Evolutionary conservation across 75 land plant species (phyloP).

Genomic region (Adiantum capillusveneris): DNA sequence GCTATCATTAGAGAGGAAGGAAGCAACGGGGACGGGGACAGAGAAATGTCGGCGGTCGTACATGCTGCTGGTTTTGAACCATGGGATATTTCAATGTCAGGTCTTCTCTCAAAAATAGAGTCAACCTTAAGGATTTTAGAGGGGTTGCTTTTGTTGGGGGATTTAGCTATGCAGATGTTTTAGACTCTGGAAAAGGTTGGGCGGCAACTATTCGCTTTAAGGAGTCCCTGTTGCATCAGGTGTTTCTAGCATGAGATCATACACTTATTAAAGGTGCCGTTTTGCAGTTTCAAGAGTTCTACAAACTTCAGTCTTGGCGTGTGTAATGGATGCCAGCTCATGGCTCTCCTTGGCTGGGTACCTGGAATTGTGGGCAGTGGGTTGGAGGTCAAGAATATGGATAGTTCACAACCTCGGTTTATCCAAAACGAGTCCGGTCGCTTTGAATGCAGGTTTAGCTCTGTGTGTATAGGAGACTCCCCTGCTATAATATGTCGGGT

Average conservation of each 20-base stretch:
- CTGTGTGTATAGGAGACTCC: constrained; percentile 72
- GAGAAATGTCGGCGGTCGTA: constrained; percentile 95
- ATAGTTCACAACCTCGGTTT: constrained; percentile 79
- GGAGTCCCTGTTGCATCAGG: constrained; percentile 53
- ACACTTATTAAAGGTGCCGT: background rate
- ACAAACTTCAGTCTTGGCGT: constrained; percentile 91
- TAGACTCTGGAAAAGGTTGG: constrained; percentile 98
- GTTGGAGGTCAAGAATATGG: constrained; percentile 37
- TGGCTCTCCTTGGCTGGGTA: constrained; percentile 96
- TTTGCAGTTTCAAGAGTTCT: constrained; percentile 77
- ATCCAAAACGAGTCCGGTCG: constrained; percentile 93
- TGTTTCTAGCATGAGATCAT: no score
- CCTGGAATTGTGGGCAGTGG: constrained; percentile 71
- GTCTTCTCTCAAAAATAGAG: constrained; percentile 49
- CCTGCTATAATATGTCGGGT: constrained; percentile 93
- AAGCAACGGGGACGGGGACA: constrained; percentile 96
- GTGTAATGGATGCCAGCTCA: constrained; percentile 97
- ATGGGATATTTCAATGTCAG: constrained; percentile 94
- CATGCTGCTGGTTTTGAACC: constrained; percentile 91
- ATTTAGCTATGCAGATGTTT: constrained; percentile 94
- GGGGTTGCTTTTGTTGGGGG: constrained; percentile 95
- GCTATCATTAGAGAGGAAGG: constrained; percentile 95
- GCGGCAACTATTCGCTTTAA: constrained; percentile 86
- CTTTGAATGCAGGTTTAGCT: constrained; percentile 87
- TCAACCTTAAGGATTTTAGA: constrained; percentile 48